Evolutionary conservation across 768 basidiomycete species (phyloP), one percentile per base, ranked within the genome.

Genomic region (Russula compacta): DNA sequence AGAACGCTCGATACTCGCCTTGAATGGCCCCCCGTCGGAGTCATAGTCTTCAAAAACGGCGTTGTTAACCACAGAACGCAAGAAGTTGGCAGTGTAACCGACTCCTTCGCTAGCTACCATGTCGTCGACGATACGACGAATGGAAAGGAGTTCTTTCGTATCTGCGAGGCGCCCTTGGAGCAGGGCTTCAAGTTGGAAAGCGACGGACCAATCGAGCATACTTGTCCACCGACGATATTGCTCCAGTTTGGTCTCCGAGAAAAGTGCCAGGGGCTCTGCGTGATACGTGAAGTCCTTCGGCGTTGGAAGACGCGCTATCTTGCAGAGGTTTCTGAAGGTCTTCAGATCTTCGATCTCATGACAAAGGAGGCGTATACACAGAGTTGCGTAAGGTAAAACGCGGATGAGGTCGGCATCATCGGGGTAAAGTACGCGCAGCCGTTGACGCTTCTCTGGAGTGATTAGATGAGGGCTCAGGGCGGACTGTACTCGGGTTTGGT

Each of bases 131-230:
- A 64, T 53, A 0, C 69, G 71, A 17, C 77, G 71, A 15, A 84
- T 73, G 0, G 64, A 60, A 10, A 82, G 71, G 33, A 86, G 71
- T 66, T 87, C 85, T 33, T 63, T 67, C 32, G 79, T 70, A 65
- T 84, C 82, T n/a, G 84, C 73, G 14, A 73, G 54, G 47, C 75
- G 66, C 44, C 72, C 74, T 5, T 67, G 68, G 5, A 72, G 64
- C 2, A 78, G 60, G 0, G 77, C 73, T 59, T 83, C 80, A 36
- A 86, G 70, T 67, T 87, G 85, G 64, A 84, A 86, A 0, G 83
- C 78, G n/a, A 86, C 74, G 44, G 64, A 63, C 81, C 80, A 85
- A 9, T 75, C 69, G 14, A 83, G 67, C 15, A 39, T 40, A 21
- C 50, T 62, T 33, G 81, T 67, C 71, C 75, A 77, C 2, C 14